Base-by-base conservation (phyloP, 352 stramenopile genomes). In the Globisporangium takayamanum region DNA sequence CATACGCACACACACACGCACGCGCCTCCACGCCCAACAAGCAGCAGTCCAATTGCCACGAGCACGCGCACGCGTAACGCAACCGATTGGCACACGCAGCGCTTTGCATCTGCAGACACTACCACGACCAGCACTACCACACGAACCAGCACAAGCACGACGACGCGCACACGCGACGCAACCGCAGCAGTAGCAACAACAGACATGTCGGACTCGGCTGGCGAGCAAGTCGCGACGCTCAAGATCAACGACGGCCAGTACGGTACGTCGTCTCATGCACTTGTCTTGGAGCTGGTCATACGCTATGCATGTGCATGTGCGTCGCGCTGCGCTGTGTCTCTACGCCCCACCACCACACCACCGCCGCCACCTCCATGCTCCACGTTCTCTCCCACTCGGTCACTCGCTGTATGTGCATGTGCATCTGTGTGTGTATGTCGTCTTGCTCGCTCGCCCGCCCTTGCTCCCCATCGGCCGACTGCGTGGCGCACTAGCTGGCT, bases 241-340 rank as follows among this genome's bases (percentile, higher is more conserved):
- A 77, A 80, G 70, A 79, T 74, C 61, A 78, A 74, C 72, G 64
- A 72, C 41, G 66, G 66, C 15, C 61, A 72, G 59, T 65, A 65
- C 53, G 73, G 74, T 85, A 67, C 44, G 66, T 50, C 15, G 37
- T 50, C 14, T 36, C 20, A 42, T 18, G 44, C 8, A 26, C 11
- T 46, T 22, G 28, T 7, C 37, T 8, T 53, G 26, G 53, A 20
- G 44, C 33, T 26, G 50, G 25, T 26, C 33, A 39, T 11, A 5
- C 5, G 42, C 42, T 48, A 5, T 5, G 28, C 28, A 33, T 33
- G 28, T 33, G 28, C 28, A 12, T 39, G 18, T n/a, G 41, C 41
- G 41, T 20, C 16, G 11, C 39, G 39, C 16, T 45, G 41, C 41
- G 14, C 15, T 47, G 14, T 20, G 15, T 12, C 41, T 20, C 15